These are phyloP conservation scores for Cutaneotrichosporon dermatis DNA, from an alignment of 1,284 basidiomycete species.

Conservation along the genomic window DNA sequence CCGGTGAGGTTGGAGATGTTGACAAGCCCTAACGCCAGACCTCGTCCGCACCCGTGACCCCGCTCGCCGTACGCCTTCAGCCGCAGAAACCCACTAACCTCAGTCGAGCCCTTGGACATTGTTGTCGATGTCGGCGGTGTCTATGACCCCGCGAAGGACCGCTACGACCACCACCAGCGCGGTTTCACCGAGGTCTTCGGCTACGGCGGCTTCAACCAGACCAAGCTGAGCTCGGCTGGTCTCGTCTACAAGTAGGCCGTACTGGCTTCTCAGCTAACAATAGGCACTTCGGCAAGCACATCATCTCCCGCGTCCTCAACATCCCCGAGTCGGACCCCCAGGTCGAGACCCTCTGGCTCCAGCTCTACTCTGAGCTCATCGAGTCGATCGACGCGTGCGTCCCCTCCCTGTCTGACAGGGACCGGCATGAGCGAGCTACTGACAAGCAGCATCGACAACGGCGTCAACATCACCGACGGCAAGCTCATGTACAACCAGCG, in stretches of 20 bases:
- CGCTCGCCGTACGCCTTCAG: slow-evolving; percentile 50
- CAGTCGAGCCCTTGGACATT: slow-evolving; percentile 77
- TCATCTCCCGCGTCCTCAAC: slow-evolving; percentile 66
- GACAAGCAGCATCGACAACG: slow-evolving; percentile 71
- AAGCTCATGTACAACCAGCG: slow-evolving; percentile 64
- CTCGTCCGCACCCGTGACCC: slow-evolving; percentile 79
- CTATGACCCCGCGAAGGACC: slow-evolving; percentile 71
- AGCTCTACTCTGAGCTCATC: slow-evolving; percentile 87
- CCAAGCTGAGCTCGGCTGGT: slow-evolving; percentile 89
- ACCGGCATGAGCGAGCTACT: background rate
- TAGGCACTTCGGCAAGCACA: slow-evolving; percentile 79
- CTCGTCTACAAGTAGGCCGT: slow-evolving; percentile 73
- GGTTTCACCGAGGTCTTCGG: slow-evolving; percentile 90
- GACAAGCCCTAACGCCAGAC: slow-evolving; percentile 49
- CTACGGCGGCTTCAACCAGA: slow-evolving; percentile 57
- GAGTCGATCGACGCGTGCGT: slow-evolving; percentile 77
- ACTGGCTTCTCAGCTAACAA: too few relatives aligned
- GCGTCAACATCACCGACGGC: slow-evolving; percentile 65
- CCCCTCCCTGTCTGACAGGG: too few relatives aligned
- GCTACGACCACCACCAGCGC: slow-evolving; percentile 96
- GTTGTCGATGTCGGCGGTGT: slow-evolving; percentile 95
- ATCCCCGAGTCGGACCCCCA: slow-evolving; percentile 58
- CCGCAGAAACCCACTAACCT: background rate
- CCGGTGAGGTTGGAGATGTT: slow-evolving; percentile 54
- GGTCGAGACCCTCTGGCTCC: slow-evolving; percentile 74